Conservation (phyloP, 1,284 basidiomycete genomes). For the Cerioporus squamosus region DNA sequence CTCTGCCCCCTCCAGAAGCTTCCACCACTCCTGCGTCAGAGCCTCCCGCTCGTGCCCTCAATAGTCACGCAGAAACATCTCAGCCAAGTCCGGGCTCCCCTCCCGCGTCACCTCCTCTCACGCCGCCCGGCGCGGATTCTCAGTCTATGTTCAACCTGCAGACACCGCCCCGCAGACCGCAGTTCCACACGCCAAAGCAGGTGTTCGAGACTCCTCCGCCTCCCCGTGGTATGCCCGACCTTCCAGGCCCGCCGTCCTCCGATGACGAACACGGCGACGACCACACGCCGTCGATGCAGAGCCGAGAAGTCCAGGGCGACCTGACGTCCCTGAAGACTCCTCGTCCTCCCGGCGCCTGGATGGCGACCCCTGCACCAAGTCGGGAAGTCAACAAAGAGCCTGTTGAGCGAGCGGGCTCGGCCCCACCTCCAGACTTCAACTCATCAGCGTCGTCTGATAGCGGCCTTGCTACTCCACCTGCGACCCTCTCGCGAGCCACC, state of each 20-base stretch:
- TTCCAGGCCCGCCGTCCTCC: constrained; percentile 55
- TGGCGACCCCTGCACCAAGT: constrained; percentile 54
- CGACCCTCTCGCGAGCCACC: constrained; percentile 30
- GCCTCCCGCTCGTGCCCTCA: constrained; percentile 1
- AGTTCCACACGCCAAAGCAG: constrained; percentile 44
- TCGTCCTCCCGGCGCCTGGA: constrained; percentile 71
- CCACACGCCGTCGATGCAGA: constrained; percentile 30
- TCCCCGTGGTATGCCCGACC: constrained; percentile 48
- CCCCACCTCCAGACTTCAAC: constrained; percentile 23
- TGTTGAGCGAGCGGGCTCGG: constrained; percentile 22
- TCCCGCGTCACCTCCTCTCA: constrained; percentile 20
- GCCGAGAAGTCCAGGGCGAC: constrained; percentile 28
- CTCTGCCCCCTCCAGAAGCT: constrained; percentile 26
- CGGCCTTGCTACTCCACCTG: constrained; percentile 23
- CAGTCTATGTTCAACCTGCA: constrained; percentile 24
- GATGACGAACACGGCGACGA: constrained; percentile 46
- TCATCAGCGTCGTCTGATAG: constrained; percentile 19
- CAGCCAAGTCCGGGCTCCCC: constrained; percentile 12
- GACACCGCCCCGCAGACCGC: constrained; percentile 56
- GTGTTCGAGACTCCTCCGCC: constrained; percentile 68
- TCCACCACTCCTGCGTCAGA: constrained; percentile 27
- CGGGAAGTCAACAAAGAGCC: constrained; percentile 24
- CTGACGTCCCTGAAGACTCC: constrained; percentile 60
- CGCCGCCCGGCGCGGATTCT: constrained; percentile 16
- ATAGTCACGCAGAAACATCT: not conserved